Evolutionary conservation across 371 early-diverging fungal species (phyloP).

Genomic region (Haplosporangium sp.): DNA sequence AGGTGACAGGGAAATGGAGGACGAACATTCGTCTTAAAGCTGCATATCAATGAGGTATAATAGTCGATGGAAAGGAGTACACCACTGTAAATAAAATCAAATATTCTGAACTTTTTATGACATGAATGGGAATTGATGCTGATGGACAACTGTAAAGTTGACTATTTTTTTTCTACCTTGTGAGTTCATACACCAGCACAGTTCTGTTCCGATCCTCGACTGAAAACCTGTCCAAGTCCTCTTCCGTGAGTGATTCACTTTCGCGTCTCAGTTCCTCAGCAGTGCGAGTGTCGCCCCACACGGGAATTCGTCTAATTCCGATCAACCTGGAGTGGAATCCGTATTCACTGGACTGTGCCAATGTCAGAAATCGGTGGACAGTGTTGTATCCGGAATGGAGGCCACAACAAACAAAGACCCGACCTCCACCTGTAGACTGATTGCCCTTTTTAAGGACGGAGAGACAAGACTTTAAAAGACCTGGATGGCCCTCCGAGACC

Average conservation of each 20-base stretch:
- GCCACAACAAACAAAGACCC: conserved; percentile 48
- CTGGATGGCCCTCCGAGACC: conserved; percentile 48
- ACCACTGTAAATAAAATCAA: background rate
- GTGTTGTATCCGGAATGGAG: conserved; percentile 35
- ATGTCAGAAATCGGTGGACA: conserved; percentile 37
- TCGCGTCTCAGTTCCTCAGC: conserved; percentile 33
- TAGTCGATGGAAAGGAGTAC: background rate
- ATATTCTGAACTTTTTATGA: background rate
- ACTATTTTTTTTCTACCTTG: background rate
- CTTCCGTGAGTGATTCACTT: conserved; percentile 22
- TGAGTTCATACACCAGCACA: conserved; percentile 45
- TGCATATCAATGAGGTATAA: background rate
- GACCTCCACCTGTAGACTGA: conserved; percentile 7
- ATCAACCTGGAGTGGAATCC: conserved; percentile 21
- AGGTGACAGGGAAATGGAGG: background rate
- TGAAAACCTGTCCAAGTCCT: conserved; percentile 26
- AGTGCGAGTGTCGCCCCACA: conserved; percentile 39
- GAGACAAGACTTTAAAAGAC: conserved; percentile 29
- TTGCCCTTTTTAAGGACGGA: conserved; percentile 16
- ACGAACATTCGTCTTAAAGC: background rate
- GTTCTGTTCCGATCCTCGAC: conserved; percentile 47
- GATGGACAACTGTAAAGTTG: background rate
- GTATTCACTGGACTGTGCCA: conserved; percentile 20
- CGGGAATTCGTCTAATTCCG: conserved; percentile 34
- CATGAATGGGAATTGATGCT: background rate